Conservation (phyloP, 306 rosid species). For the Macrotyloma uniflorum region DNA sequence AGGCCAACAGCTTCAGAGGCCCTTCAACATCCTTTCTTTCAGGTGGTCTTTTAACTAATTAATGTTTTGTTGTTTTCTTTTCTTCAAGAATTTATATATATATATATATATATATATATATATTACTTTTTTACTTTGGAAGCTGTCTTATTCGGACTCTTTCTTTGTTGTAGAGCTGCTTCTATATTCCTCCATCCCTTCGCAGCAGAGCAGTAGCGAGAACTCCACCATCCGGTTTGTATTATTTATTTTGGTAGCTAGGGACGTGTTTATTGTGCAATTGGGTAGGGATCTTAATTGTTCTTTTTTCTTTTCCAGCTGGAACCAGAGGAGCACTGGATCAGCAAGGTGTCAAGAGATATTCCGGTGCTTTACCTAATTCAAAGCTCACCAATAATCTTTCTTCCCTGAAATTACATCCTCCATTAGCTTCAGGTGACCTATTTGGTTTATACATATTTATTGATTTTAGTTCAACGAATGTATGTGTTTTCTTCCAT, state of each 20-base stretch:
- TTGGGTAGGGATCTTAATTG: background rate
- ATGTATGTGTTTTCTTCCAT: background rate
- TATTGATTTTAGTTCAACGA: background rate
- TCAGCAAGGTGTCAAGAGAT: constrained; percentile 65
- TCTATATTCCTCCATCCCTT: constrained; percentile 90
- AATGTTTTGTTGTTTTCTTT: background rate
- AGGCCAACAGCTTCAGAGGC: constrained; percentile 94
- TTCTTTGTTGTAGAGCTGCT: constrained; percentile 70
- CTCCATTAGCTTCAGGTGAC: constrained; percentile 70
- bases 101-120: no score
- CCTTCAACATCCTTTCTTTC: constrained; percentile 98
- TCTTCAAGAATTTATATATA: background rate
- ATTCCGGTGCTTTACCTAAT: constrained; percentile 56
- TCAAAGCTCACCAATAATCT: constrained; percentile 59
- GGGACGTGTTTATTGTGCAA: background rate
- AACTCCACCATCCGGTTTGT: constrained; percentile 89
- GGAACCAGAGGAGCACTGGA: constrained; percentile 59
- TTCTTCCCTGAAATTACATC: constrained; percentile 63
- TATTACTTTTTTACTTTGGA: background rate
- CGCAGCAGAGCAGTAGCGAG: constrained; percentile 69
- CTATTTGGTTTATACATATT: background rate
- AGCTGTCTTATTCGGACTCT: background rate
- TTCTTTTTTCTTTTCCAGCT: constrained; percentile 49
- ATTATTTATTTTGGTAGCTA: background rate
- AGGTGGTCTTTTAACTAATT: constrained; percentile 51